phyloP scores from a whole-genome alignment of 2,329 filamentous ascomycete genomes.

The Nigrospora oryzae region DNA sequence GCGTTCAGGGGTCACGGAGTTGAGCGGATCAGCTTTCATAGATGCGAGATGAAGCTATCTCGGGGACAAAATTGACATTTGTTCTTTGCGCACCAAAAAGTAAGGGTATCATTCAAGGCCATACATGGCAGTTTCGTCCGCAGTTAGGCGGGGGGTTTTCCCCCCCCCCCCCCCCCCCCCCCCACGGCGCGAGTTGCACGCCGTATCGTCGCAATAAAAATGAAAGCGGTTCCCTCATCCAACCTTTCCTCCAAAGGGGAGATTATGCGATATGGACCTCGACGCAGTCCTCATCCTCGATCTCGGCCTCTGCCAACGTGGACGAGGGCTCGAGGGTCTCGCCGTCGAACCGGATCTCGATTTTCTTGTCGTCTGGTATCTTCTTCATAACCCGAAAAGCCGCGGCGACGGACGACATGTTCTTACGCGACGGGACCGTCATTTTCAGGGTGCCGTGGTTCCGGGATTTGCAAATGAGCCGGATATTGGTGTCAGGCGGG shows the following conservation, averaged over 20 bases:
- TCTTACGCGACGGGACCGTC: conserved; percentile 44
- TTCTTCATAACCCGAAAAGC: conserved; percentile 49
- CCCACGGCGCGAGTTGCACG: too few species aligned
- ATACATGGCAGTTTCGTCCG: too few species aligned
- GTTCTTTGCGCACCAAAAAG: not conserved
- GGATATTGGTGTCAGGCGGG: conserved; percentile 28
- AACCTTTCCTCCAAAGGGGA: conserved; percentile 3
- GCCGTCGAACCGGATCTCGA: conserved; percentile 68
- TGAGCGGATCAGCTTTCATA: not conserved
- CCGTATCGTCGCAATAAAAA: not conserved
- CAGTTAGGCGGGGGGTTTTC: too few species aligned
- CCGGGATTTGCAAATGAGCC: conserved; percentile 45
- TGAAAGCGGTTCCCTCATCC: not conserved
- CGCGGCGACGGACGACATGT: conserved; percentile 51
- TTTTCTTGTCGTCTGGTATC: conserved; percentile 39
- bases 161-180: too few species aligned
- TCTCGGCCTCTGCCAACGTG: conserved; percentile 57
- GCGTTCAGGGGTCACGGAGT: conserved; percentile 6
- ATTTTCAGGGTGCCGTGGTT: conserved; percentile 41
- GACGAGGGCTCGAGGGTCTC: conserved; percentile 55
- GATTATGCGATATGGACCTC: conserved; percentile 59
- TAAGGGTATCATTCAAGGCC: not conserved
- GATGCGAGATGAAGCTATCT: not conserved
- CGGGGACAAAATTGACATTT: not conserved
- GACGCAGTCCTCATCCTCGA: conserved; percentile 66